These are phyloP conservation scores for Mycena latifolia DNA, from an alignment of 768 basidiomycete species.

Conservation along the genomic window DNA sequence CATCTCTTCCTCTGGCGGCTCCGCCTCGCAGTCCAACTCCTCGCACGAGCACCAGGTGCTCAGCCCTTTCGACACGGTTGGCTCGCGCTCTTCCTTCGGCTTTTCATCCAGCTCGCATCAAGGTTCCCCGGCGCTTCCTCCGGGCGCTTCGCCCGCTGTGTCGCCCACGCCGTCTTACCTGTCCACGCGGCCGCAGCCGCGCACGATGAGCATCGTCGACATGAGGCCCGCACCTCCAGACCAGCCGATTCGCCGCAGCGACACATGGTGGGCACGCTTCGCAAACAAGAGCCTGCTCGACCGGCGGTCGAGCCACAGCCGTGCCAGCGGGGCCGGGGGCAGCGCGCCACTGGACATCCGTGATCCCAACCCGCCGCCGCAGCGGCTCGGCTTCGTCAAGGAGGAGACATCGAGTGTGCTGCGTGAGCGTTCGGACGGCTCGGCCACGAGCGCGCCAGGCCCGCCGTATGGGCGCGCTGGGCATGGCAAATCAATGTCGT, in stretches of 20 bases:
- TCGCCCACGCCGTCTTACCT: slow-evolving; percentile 13
- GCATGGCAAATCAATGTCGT: slow-evolving; percentile 65
- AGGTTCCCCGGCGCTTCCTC: slow-evolving; percentile 26
- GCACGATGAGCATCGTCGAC: slow-evolving; percentile 34
- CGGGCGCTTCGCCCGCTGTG: slow-evolving; percentile 25
- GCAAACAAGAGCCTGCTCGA: slow-evolving; percentile 75
- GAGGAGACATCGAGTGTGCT: slow-evolving; percentile 42
- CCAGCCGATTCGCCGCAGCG: slow-evolving; percentile 70
- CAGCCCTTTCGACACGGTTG: slow-evolving; percentile 49
- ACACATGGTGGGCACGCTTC: slow-evolving; percentile 86
- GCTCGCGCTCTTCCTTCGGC: slow-evolving; percentile 32
- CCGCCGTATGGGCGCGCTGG: slow-evolving; percentile 37
- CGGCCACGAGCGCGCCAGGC: slow-evolving; percentile 5
- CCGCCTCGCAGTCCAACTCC: slow-evolving; percentile 41
- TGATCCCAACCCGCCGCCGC: slow-evolving; percentile 85
- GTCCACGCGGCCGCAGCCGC: no score
- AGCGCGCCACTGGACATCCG: slow-evolving; percentile 65
- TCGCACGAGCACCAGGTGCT: slow-evolving; percentile 45
- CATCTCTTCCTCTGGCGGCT: no score
- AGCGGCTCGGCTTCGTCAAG: slow-evolving; percentile 71
- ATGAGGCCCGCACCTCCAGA: slow-evolving; percentile 53
- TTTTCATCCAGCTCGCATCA: slow-evolving; percentile 32
- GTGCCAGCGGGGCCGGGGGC: slow-evolving; percentile 40
- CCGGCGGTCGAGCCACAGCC: slow-evolving; percentile 58
- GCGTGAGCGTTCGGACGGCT: slow-evolving; percentile 29